Conservation (phyloP, 163 green algal genomes). For the Scenedesmus sp. region DNA sequence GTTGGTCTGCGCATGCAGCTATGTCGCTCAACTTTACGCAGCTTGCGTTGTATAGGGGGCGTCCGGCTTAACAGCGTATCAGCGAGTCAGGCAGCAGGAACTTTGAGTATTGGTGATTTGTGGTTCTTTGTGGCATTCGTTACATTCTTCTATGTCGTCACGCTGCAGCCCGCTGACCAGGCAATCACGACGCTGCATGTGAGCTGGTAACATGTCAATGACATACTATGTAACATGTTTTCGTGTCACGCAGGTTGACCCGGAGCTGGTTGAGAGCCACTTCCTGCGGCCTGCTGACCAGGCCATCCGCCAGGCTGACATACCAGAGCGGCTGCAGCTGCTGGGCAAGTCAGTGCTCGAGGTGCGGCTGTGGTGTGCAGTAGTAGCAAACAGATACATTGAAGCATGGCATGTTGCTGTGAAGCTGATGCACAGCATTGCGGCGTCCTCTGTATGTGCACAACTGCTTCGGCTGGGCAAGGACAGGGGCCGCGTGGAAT, state of each 20-base stretch:
- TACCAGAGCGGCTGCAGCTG: constrained; percentile 51
- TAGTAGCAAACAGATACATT: too few species aligned
- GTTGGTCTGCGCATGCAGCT: too few species aligned
- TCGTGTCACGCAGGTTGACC: constrained; percentile 30
- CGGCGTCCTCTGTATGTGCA: neutral
- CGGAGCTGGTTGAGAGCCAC: constrained; percentile 43
- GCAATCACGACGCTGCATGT: too few species aligned
- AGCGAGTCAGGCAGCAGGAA: too few species aligned
- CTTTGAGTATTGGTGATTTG: too few species aligned
- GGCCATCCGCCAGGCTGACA: constrained; percentile 39
- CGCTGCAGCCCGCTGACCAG: neutral
- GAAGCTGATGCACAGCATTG: neutral
- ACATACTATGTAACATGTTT: too few species aligned
- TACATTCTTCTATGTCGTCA: too few species aligned
- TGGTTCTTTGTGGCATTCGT: too few species aligned
- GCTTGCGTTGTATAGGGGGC: too few species aligned
- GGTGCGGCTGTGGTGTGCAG: constrained; percentile 27
- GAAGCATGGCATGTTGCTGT: too few species aligned
- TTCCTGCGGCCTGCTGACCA: constrained; percentile 44
- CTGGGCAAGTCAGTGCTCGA: constrained; percentile 37
- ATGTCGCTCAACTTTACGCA: too few species aligned
- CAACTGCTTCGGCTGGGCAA: neutral
- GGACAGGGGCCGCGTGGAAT: neutral
- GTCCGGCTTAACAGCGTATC: too few species aligned
- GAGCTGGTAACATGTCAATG: neutral